Evolutionary conservation across 2,329 filamentous ascomycete genomes (phyloP), one percentile per base, ranked within the genome.

Genomic region (Rosellinia necatrix): DNA sequence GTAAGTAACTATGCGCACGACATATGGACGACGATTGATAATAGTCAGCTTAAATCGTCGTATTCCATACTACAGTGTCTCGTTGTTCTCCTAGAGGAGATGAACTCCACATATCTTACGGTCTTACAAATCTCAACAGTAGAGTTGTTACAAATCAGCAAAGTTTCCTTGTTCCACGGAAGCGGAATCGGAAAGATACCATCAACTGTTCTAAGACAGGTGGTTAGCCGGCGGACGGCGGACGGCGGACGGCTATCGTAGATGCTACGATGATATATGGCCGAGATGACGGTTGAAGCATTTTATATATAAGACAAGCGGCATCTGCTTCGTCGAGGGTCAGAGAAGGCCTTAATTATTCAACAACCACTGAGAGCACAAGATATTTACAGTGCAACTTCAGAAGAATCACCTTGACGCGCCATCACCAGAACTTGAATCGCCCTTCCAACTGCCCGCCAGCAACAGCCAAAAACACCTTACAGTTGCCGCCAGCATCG

Each of bases 141-240:
- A 8, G 25, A 53, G 25, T 6, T 9, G 32, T 40, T 53, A 53
- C 49, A 51, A 56, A 56, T 52, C 53, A 48, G 19, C 3, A 24
- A n/a, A 27, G 10, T 12, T 7, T 34, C 19, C 4, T 27, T 38
- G 24, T n/a, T n/a, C n/a, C n/a, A n/a, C n/a, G n/a, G n/a, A n/a
- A n/a, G n/a, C n/a, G n/a, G n/a, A n/a, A n/a, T n/a, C n/a, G n/a
- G n/a, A 13, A 35, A n/a, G 15, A 35, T 15, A 13, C 19, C 15
- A n/a, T 6, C n/a, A 17, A 35, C 5, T 35, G 5, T 35, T 17
- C 10, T 15, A 15, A 13, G n/a, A n/a, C n/a, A n/a, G n/a, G n/a
- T n/a, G n/a, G n/a, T n/a, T n/a, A n/a, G n/a, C n/a, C n/a, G n/a
- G n/a, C n/a, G n/a, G n/a, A n/a, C n/a, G n/a, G n/a, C n/a, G n/a